Evolutionary conservation across 108 stramenopile genomes (phyloP).

Genomic region (Cyclotella cryptica): DNA sequence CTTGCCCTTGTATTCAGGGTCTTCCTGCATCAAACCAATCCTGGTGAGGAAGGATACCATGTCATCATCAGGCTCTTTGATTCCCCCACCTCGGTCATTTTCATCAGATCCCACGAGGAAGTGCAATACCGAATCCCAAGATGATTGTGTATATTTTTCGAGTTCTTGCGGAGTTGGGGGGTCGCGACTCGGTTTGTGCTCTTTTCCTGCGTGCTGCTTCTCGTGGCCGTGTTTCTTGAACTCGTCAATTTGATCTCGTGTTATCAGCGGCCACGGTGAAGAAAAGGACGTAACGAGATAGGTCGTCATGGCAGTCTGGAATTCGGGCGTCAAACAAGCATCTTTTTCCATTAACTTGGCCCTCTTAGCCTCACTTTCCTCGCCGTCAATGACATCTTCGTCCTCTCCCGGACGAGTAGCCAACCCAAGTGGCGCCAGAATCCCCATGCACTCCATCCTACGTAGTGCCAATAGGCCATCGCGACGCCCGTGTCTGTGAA

Average conservation of each 20-base stretch:
- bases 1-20: constrained; percentile 78
- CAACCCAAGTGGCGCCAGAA: constrained; percentile 38
- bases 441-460: constrained; percentile 46
- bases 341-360: constrained; percentile 42
- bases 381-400: constrained; percentile 18
- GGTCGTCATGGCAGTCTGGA: constrained; percentile 36
- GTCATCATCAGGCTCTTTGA: constrained; percentile 71
- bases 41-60: constrained; percentile 73
- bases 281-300: constrained; percentile 45
- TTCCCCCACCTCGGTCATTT: constrained; percentile 23
- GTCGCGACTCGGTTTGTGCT: constrained; percentile 38
- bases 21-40: constrained; percentile 80
- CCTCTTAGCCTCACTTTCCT: constrained; percentile 26
- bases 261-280: constrained; percentile 49
- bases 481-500: constrained; percentile 30
- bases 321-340: constrained; percentile 40
- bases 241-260: constrained; percentile 36
- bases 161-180: constrained; percentile 73
- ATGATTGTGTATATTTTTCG: constrained; percentile 78
- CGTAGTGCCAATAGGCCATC: constrained; percentile 38
- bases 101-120: constrained; percentile 83
- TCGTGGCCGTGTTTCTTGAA: constrained; percentile 14
- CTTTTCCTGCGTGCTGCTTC: constrained; percentile 25
- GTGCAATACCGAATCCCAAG: constrained; percentile 88
- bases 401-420: constrained; percentile 23